These are phyloP conservation scores for Sarocladium brachiariae DNA, from an alignment of 2,329 filamentous ascomycete genomes.

Conservation along the genomic window DNA sequence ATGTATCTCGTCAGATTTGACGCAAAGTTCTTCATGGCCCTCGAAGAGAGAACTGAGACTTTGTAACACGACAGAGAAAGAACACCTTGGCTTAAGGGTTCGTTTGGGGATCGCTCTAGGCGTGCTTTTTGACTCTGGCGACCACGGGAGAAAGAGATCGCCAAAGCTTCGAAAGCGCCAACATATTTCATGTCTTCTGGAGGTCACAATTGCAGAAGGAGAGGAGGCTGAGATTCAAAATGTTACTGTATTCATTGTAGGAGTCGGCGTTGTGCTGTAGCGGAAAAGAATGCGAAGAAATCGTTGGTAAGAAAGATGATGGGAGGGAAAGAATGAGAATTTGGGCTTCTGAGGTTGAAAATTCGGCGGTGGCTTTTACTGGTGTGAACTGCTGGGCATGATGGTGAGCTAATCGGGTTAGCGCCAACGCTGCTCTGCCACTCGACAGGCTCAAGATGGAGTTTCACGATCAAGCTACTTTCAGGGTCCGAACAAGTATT, in stretches of 20 bases:
- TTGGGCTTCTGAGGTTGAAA: too few relatives aligned
- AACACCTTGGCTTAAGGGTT: constrained; percentile 66
- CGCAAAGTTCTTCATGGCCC: constrained; percentile 74
- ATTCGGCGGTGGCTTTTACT: too few relatives aligned
- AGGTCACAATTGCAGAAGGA: not conserved
- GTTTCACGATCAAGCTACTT: too few relatives aligned
- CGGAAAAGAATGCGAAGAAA: too few relatives aligned
- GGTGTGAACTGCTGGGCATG: too few relatives aligned
- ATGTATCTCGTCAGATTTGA: constrained; percentile 80
- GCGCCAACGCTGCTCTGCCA: too few relatives aligned
- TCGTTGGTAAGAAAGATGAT: not conserved
- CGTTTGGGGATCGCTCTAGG: constrained; percentile 70
- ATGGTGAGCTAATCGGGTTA: too few relatives aligned
- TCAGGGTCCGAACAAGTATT: too few relatives aligned
- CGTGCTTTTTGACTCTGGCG: constrained; percentile 79
- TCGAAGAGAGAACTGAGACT: constrained; percentile 52
- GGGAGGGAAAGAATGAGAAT: too few relatives aligned
- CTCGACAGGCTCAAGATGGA: too few relatives aligned
- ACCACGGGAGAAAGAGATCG: constrained; percentile 59
- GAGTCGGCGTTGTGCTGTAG: too few relatives aligned
- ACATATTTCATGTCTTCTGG: too few relatives aligned
- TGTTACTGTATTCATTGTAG: not conserved
- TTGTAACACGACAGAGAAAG: constrained; percentile 93
- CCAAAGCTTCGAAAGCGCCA: constrained; percentile 93
- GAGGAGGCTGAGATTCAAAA: not conserved